phyloP scores from a whole-genome alignment of 345 rosid genomes.

The Syzygium aqueum region DNA sequence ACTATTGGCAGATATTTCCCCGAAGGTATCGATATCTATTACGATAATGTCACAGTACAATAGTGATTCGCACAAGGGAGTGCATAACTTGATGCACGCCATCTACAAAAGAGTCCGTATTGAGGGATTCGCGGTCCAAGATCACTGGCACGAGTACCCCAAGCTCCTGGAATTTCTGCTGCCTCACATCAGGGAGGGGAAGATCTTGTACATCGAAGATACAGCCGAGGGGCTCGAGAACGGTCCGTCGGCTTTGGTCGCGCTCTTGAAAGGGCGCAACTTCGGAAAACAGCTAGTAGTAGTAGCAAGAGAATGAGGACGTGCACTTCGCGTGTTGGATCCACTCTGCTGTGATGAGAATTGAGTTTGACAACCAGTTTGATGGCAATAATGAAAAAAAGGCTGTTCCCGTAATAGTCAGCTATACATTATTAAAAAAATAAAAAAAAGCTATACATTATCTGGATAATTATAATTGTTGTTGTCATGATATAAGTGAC shows the following conservation, averaged over 20 bases:
- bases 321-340: not conserved
- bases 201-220: conserved; percentile 48
- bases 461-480: not conserved
- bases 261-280: conserved; percentile 38
- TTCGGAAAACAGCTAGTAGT: conserved; percentile 46
- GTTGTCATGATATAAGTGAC: not conserved
- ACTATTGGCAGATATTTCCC: conserved; percentile 15
- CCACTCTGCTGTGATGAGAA: not conserved
- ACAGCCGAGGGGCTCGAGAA: conserved; percentile 45
- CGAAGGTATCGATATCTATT: conserved; percentile 52
- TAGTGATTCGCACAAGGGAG: conserved; percentile 5
- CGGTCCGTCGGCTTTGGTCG: conserved; percentile 36
- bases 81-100: conserved; percentile 16
- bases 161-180: conserved; percentile 29
- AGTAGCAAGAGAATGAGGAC: conserved; percentile 6
- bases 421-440: too few relatives aligned
- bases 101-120: conserved; percentile 10
- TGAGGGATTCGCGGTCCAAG: conserved; percentile 25
- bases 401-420: not conserved
- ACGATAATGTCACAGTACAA: conserved; percentile 36
- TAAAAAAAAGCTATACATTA: not conserved
- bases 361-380: not conserved
- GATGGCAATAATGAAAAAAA: not conserved
- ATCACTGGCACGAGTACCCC: conserved; percentile 28
- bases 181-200: conserved; percentile 29